phyloP scores from a whole-genome alignment of 1,139 yeast species.

The Pneumocystis sp. region DNA sequence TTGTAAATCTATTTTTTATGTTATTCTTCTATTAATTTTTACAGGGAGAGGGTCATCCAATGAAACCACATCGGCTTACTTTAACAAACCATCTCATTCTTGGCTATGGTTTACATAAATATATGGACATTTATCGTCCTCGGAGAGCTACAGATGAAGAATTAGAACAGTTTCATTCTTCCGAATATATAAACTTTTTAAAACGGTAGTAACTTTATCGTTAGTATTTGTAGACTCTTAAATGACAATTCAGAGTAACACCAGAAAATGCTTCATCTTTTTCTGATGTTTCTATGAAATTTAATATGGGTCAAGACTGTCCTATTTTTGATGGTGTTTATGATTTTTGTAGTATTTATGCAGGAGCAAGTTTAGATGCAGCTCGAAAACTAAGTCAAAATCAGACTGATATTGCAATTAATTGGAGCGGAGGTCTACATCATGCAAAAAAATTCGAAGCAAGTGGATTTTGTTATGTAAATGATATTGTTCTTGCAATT shows the following conservation, averaged over 20 bases:
- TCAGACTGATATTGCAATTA: slow-evolving; percentile 87
- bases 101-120: slow-evolving; percentile 69
- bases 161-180: slow-evolving; percentile 64
- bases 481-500: slow-evolving; percentile 83
- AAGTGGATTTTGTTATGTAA: slow-evolving; percentile 86
- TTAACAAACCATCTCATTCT: slow-evolving; percentile 83
- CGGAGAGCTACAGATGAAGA: slow-evolving; percentile 70
- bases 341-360: slow-evolving; percentile 70
- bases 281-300: slow-evolving; percentile 49
- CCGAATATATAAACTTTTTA: slow-evolving; percentile 72
- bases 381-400: slow-evolving; percentile 68
- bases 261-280: slow-evolving; percentile 60
- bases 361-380: slow-evolving; percentile 91
- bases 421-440: slow-evolving; percentile 95
- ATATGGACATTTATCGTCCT: slow-evolving; percentile 81
- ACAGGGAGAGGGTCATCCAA: slow-evolving; percentile 63
- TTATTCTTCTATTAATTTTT: not conserved
- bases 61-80: slow-evolving; percentile 95
- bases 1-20: slow-evolving; percentile 19
- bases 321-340: slow-evolving; percentile 93
- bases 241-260: slow-evolving; percentile 35
- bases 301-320: slow-evolving; percentile 94
- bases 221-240: not conserved
- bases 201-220: slow-evolving; percentile 22
- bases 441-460: slow-evolving; percentile 94